A percentile compares a stretch with the other conserved stretches of the same genome.
phyloP scores from a whole-genome alignment of 768 basidiomycete genomes.

The Calocybe gangraenosa region DNA sequence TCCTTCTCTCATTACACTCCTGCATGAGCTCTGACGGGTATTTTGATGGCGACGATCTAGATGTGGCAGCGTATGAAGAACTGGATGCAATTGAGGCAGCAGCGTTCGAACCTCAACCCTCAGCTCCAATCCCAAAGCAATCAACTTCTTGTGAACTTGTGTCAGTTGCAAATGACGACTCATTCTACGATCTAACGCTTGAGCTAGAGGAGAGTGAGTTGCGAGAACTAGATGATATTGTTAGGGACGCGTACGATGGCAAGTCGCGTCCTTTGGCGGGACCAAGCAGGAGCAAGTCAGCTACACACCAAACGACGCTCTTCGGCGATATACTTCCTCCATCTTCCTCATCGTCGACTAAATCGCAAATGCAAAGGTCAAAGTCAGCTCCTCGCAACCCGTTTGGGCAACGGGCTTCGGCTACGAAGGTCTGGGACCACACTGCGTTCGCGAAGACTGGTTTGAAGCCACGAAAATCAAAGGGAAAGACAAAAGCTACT shows the following conservation, averaged over 20 bases:
- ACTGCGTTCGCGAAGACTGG: conserved; percentile 85
- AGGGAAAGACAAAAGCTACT: conserved; percentile 43
- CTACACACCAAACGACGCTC: conserved; percentile 60
- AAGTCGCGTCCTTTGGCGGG: conserved; percentile 39
- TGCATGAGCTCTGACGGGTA: conserved; percentile 76
- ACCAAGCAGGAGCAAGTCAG: conserved; percentile 32
- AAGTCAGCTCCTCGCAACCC: conserved; percentile 39
- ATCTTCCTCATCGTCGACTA: conserved; percentile 25
- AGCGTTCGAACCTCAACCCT: conserved; percentile 18
- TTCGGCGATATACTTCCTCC: conserved; percentile 53
- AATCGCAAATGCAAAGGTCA: conserved; percentile 33
- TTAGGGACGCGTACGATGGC: conserved; percentile 42
- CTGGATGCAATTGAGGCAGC: conserved; percentile 71
- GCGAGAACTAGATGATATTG: conserved; percentile 47
- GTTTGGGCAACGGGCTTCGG: conserved; percentile 54
- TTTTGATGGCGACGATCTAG: conserved; percentile 62
- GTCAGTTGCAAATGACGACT: conserved; percentile 31
- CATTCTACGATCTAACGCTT: conserved; percentile 50
- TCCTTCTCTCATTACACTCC: conserved; percentile 1
- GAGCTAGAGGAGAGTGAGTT: conserved; percentile 57
- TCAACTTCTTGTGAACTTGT: conserved; percentile 10
- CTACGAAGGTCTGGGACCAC: conserved; percentile 89
- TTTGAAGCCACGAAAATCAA: conserved; percentile 47
- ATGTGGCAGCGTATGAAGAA: conserved; percentile 54
- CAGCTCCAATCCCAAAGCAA: conserved; percentile 2